Conservation (phyloP, 495 filamentous ascomycete genomes). For the Parmelia sp. region DNA sequence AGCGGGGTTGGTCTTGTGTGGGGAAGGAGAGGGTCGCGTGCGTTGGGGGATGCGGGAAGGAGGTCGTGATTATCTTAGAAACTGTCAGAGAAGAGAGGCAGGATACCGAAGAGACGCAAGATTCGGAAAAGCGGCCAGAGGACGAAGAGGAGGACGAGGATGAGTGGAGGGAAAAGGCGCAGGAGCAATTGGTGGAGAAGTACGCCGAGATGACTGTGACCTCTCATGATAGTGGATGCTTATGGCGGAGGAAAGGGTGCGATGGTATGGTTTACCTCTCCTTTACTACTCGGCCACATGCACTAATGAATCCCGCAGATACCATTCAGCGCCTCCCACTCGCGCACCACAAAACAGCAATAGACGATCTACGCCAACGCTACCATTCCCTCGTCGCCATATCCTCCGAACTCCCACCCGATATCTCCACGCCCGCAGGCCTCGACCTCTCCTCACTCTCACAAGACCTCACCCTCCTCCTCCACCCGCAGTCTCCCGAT, state of each 20-base stretch:
- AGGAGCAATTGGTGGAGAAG: slow-evolving; percentile 66
- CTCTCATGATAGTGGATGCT: slow-evolving; percentile 76
- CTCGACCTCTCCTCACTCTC: slow-evolving; percentile 37
- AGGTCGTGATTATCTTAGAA: slow-evolving; percentile 75
- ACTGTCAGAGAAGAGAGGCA: slow-evolving; percentile 27
- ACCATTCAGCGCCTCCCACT: slow-evolving; percentile 54
- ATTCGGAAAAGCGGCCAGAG: background rate
- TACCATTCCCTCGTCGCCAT: slow-evolving; percentile 51
- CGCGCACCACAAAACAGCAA: slow-evolving; percentile 49
- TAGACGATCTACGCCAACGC: slow-evolving; percentile 51
- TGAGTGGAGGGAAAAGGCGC: slow-evolving; percentile 32
- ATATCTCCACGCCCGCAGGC: slow-evolving; percentile 41
- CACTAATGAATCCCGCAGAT: slow-evolving; percentile 29
- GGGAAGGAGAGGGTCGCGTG: slow-evolving; percentile 78
- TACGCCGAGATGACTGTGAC: slow-evolving; percentile 65
- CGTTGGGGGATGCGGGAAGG: slow-evolving; percentile 68
- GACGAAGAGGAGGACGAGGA: slow-evolving; percentile 16
- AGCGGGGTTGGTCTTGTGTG: slow-evolving; percentile 83
- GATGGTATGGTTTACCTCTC: slow-evolving; percentile 53
- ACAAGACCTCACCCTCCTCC: slow-evolving; percentile 22
- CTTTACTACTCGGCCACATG: background rate
- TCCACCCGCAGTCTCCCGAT: slow-evolving; percentile 24
- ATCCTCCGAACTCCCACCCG: slow-evolving; percentile 45
- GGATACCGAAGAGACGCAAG: slow-evolving; percentile 13
- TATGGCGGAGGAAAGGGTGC: slow-evolving; percentile 79